Base-by-base conservation (phyloP, 257 asterid genomes). In the Solanum raphanifolium region DNA sequence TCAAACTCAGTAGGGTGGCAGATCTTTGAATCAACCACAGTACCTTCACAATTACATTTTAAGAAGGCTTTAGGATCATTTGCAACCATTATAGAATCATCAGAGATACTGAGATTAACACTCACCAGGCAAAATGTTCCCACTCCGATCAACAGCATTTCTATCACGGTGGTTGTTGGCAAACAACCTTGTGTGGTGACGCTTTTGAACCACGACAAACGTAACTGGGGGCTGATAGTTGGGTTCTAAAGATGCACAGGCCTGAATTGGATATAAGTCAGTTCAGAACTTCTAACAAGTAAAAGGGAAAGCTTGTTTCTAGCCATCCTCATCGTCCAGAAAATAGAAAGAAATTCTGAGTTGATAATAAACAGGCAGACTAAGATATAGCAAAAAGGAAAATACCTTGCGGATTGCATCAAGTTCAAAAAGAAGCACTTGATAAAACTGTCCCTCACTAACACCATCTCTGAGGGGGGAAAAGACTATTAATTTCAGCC, bases 1-100 rank as follows among this genome's bases (percentile, higher is more conserved):
- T 97, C 98, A 46, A 97, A 97, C 87, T 97, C 99, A 1, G 99
- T 95, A 0, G 99, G 99, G 83, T 97, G 99, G 87, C 99, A 97
- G 35, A 97, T 97, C 91, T 95, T 97, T 0, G 98, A 94, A 88
- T 97, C 98, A 0, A 97, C 99, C 31, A 97, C 98, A 15, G 99
- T 97, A 27, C 99, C 99, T 97, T 92, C n/a, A 78, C 68, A 81
- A 81, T 46, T 46, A 81, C 41, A 81, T 18, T 29, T 43, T 29
- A 46, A 46, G 27, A 73, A 31, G 72, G 8, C 11, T 20, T 35
- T 32, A 31, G 79, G 32, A 65, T 7, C 55, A 62, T 13, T 38
- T 31, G 9, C 27, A 39, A 35, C 60, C 48, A 46, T n/a, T 34
- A 34, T 5, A 5, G 15, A 13, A 36, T 52, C 83, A 75, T 6